Evolutionary conservation across 169 alveolate species (phyloP).

Genomic region (Cryptosporidium tyzzeri): DNA sequence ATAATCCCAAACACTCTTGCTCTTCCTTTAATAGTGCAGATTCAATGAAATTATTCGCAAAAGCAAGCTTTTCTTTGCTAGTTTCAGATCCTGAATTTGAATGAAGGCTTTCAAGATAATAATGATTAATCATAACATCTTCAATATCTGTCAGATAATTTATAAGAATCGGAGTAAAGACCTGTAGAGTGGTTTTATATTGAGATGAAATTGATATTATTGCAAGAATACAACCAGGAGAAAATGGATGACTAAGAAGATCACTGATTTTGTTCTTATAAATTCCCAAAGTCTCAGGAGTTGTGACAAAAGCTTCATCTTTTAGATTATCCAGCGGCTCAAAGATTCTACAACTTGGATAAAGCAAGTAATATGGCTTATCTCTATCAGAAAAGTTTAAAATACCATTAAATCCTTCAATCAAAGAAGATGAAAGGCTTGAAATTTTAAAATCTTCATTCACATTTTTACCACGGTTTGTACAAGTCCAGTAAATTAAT

Average conservation of each 20-base stretch:
- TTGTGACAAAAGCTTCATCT: conserved; percentile 56
- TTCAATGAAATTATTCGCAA: conserved; percentile 33
- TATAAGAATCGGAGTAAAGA: conserved; percentile 38
- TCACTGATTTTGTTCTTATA: conserved; percentile 36
- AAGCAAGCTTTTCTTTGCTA: background rate
- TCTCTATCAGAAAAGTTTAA: conserved; percentile 4
- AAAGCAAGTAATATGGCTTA: conserved; percentile 45
- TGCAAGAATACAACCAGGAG: conserved; percentile 54
- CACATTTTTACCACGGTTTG: background rate
- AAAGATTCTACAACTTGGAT: conserved; percentile 66
- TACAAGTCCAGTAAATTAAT: conserved; percentile 40
- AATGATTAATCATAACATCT: conserved; percentile 31
- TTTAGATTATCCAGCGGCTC: conserved; percentile 61
- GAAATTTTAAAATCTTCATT: background rate
- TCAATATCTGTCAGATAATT: conserved; percentile 41
- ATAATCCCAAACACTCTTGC: background rate
- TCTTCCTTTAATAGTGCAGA: background rate
- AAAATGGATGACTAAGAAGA: conserved; percentile 13
- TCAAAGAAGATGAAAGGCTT: conserved; percentile 4
- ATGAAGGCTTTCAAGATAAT: conserved; percentile 23
- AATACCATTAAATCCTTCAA: conserved; percentile 43
- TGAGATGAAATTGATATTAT: conserved; percentile 29
- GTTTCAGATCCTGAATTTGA: background rate
- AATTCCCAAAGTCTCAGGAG: conserved; percentile 1
- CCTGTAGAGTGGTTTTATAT: conserved; percentile 10